Conservation (phyloP, 1,139 yeast species). For the Saccharomyces hybrid region DNA sequence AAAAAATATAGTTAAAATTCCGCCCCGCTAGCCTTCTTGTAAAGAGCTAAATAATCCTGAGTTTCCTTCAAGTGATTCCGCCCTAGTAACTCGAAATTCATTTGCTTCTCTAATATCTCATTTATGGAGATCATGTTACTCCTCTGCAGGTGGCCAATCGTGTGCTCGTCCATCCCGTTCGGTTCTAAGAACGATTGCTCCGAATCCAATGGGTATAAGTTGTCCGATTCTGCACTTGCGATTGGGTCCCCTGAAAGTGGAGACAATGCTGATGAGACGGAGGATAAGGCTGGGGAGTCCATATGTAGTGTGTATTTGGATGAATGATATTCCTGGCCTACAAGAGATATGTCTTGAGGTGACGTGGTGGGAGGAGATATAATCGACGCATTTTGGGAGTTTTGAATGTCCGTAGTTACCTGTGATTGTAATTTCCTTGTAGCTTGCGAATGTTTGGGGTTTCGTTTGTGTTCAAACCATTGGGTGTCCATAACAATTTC, state of each 20-base stretch:
- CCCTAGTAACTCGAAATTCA: conserved; percentile 18
- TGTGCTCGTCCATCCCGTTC: background rate
- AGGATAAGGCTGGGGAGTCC: background rate
- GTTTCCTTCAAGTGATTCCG: conserved; percentile 25
- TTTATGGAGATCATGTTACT: background rate
- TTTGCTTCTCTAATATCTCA: background rate
- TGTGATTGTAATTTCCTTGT: background rate
- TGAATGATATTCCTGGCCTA: background rate
- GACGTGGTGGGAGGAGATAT: background rate
- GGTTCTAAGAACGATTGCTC: background rate
- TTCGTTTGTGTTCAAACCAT: conserved; percentile 14
- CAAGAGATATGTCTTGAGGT: background rate
- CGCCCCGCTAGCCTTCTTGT: conserved; percentile 22
- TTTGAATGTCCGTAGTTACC: background rate
- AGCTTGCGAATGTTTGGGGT: background rate
- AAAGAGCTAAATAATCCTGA: conserved; percentile 27
- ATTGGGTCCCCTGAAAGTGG: background rate
- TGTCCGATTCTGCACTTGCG: background rate
- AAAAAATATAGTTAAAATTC: conserved; percentile 5
- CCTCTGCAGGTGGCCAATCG: background rate
- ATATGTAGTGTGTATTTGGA: background rate
- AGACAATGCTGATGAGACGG: conserved; percentile 1
- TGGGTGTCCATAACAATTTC: conserved; percentile 24
- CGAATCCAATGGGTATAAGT: background rate
- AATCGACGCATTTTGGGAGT: background rate